Evolutionary conservation across 2,329 filamentous ascomycete genomes (phyloP).

Genomic region (Diaporthe sp.): DNA sequence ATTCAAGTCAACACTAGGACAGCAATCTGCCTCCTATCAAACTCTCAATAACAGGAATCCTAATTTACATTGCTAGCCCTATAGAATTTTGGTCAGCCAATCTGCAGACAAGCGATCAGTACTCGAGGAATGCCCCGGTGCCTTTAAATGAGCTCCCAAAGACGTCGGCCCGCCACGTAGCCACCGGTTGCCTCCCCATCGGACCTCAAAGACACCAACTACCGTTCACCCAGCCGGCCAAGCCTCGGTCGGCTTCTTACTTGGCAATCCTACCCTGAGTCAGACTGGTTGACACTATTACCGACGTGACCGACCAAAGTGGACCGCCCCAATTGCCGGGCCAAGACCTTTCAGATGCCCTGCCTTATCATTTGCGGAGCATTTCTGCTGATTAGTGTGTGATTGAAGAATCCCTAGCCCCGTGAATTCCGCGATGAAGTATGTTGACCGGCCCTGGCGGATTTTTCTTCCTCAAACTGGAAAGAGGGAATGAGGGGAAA

Average conservation of each 20-base stretch:
- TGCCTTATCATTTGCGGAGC: conserved; percentile 5
- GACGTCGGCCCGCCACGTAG: neutral
- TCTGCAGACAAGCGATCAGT: neutral
- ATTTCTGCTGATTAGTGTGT: neutral
- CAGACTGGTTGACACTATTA: conserved; percentile 1
- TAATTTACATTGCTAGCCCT: too few species aligned
- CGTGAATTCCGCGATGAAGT: neutral
- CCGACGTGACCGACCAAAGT: neutral
- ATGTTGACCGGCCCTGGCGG: neutral
- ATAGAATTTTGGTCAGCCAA: too few species aligned
- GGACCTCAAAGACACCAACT: neutral
- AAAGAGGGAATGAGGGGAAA: neutral
- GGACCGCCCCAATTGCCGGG: neutral
- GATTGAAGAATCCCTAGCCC: neutral
- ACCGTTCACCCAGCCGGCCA: neutral
- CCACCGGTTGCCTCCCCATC: too few species aligned
- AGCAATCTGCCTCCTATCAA: too few species aligned
- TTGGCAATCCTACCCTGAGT: conserved; percentile 5
- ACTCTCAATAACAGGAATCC: too few species aligned
- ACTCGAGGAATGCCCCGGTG: neutral
- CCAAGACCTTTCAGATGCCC: neutral
- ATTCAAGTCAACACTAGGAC: too few species aligned
- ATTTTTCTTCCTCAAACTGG: neutral
- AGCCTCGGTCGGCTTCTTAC: neutral
- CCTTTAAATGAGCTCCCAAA: neutral